Evolutionary conservation across 2,329 filamentous ascomycete genomes (phyloP).

Genomic region (Cercospora citrullina): DNA sequence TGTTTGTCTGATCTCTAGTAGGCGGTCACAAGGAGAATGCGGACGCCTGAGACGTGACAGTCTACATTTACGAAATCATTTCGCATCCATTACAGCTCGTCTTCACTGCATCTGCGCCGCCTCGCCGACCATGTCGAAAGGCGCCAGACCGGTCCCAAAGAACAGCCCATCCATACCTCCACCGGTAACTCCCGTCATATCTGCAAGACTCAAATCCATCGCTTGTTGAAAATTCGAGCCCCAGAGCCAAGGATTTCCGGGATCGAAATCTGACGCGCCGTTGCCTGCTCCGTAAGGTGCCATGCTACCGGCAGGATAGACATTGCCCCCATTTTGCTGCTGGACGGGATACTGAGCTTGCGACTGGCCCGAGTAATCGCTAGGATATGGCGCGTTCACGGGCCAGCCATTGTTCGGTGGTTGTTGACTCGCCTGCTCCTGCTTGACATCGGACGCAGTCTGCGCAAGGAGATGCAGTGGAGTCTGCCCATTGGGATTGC

Average conservation of each 20-base stretch:
- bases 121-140: conserved; percentile 22
- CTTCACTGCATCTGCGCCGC: neutral
- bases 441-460: conserved; percentile 24
- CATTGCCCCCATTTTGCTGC: conserved; percentile 7
- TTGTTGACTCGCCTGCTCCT: conserved; percentile 12
- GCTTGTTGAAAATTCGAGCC: conserved; percentile 40
- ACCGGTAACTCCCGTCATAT: conserved; percentile 36
- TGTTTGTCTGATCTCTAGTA: neutral
- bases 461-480: conserved; percentile 32
- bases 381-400: conserved; percentile 27
- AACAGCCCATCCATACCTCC: conserved; percentile 38
- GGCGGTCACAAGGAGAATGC: neutral
- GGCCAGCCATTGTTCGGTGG: conserved; percentile 27
- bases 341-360: conserved; percentile 22
- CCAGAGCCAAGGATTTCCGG: conserved; percentile 32
- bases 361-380: conserved; percentile 28
- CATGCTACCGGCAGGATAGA: conserved; percentile 8
- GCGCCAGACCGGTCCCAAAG: conserved; percentile 34
- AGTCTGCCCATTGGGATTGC: conserved; percentile 18
- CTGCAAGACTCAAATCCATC: conserved; percentile 39
- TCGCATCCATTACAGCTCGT: neutral
- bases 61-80: neutral
- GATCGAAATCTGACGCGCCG: conserved; percentile 10
- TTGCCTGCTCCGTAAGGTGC: conserved; percentile 1
- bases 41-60: neutral